Evolutionary conservation across 306 rosid species (phyloP), one percentile per base, ranked within the genome.

Genomic region (Castanopsis chinensis): DNA sequence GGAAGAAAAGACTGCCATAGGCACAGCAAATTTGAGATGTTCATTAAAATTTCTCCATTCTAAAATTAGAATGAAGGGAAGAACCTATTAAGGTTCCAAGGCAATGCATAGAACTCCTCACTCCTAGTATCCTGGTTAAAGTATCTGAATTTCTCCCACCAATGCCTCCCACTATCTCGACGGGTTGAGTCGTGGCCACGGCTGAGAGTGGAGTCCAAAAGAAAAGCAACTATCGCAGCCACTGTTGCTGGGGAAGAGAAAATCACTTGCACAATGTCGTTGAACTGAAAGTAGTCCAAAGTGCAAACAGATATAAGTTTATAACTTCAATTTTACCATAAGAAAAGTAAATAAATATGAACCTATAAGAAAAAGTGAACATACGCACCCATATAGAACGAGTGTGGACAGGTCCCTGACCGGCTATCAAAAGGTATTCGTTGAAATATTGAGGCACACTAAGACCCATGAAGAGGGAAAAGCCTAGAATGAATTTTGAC

Each of bases 211-310:
- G 1, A 52, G 73, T 94, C 99, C 77, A 92, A 82, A 12, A 91
- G 61, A 84, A 83, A 88, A 20, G 97, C 96, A 53, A 87, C 83
- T 51, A 86, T 73, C 58, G 85, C 28, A 45, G 91, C 96, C 75
- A 92, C 95, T 18, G 97, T 92, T 76, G 97, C 92, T 20, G 92
- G 83, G 19, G 99, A 92, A 63, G 97, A 85, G 85, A 95, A 91
- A 49, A 92, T 83, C 83, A 88, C 96, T 86, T 87, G 92, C 75
- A 91, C 76, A 18, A 88, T 82, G 67, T 79, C 69, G 90, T 95
- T 92, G 88, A 95, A 86, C 98, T 92, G 92, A 85, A 81, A 69
- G 20, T 3, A 51, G 23, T 71, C 30, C 23, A 17, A 5, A 65
- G 28, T 71, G 30, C 23, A 17, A 6, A 71, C 37, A 54, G 30